Conservation (phyloP, 768 basidiomycete genomes). For the Chiua virens region DNA sequence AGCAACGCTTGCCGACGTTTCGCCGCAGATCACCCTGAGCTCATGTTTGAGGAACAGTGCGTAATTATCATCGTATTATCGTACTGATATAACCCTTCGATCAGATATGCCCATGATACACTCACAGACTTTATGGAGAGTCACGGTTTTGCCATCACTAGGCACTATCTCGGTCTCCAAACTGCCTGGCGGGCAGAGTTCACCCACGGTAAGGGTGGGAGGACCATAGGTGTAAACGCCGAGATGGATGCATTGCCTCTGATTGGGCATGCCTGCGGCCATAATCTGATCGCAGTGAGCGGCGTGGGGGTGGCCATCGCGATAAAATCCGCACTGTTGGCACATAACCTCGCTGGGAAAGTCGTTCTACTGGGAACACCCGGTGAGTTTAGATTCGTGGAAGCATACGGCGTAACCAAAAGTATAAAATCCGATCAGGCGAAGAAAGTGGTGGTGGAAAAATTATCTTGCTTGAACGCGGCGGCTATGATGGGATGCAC, state of each 20-base stretch:
- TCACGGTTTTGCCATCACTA: conserved; percentile 70
- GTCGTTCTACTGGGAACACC: conserved; percentile 79
- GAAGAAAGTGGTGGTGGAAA: conserved; percentile 84
- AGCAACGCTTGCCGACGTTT: conserved; percentile 5
- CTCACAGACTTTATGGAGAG: conserved; percentile 65
- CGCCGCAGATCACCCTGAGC: conserved; percentile 61
- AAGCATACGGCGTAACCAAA: not conserved
- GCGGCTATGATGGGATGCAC: conserved; percentile 81
- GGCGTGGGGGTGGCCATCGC: conserved; percentile 76
- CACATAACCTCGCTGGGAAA: conserved; percentile 62
- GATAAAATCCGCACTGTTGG: conserved; percentile 64
- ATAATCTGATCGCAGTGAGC: conserved; percentile 79
- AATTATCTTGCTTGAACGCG: conserved; percentile 66
- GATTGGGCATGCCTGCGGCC: conserved; percentile 70
- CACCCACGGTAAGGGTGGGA: conserved; percentile 55
- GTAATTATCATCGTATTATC: conserved; percentile 18
- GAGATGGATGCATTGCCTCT: conserved; percentile 69
- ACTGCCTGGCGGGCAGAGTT: conserved; percentile 83
- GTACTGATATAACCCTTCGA: conserved; percentile 6
- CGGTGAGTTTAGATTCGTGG: conserved; percentile 37
- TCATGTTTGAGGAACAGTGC: conserved; percentile 64
- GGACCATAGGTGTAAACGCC: conserved; percentile 74
- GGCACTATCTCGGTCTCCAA: conserved; percentile 64
- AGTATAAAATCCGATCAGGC: conserved; percentile 39
- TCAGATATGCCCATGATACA: conserved; percentile 69